These are phyloP conservation scores for Chlamydomonas reinhardtii DNA, from an alignment of 163 green algal genomes.

Conservation along the genomic window DNA sequence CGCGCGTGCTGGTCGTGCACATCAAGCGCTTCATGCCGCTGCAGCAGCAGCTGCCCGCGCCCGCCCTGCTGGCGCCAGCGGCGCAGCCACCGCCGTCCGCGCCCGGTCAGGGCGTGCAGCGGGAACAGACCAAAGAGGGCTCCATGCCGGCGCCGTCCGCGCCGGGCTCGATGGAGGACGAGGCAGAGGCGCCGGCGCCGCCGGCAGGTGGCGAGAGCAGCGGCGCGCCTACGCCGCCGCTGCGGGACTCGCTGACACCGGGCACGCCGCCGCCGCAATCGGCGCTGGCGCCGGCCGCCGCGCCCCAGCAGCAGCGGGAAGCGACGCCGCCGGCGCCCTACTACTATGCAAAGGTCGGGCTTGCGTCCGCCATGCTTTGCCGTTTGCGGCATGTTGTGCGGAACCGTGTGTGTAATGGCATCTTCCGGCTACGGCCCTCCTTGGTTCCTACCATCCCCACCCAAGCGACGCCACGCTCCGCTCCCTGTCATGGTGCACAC, in stretches of 20 bases:
- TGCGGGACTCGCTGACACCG: too few species aligned
- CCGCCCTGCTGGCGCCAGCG: neutral
- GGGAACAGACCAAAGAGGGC: neutral
- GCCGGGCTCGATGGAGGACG: neutral
- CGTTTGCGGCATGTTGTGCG: too few species aligned
- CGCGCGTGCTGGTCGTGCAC: slow-evolving; percentile 75
- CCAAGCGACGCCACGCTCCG: too few species aligned
- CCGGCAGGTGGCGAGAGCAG: neutral
- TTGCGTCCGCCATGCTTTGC: too few species aligned
- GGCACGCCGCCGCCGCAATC: too few species aligned
- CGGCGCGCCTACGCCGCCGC: too few species aligned
- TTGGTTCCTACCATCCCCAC: too few species aligned
- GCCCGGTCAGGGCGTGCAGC: neutral
- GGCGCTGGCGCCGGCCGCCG: too few species aligned
- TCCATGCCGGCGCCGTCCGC: neutral
- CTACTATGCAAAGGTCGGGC: slow-evolving; percentile 38
- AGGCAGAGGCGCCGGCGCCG: neutral
- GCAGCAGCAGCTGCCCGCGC: neutral
- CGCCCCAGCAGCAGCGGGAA: too few species aligned
- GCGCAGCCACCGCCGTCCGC: too few species aligned
- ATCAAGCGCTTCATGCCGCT: slow-evolving; percentile 77
- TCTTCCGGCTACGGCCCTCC: too few species aligned
- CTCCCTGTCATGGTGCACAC: neutral
- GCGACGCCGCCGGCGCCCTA: neutral
- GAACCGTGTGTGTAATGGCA: too few species aligned